A percentile compares a stretch with the other conserved stretches of the same genome.
phyloP scores from a whole-genome alignment of 2,329 filamentous ascomycete genomes.

The Fusarium piperis region DNA sequence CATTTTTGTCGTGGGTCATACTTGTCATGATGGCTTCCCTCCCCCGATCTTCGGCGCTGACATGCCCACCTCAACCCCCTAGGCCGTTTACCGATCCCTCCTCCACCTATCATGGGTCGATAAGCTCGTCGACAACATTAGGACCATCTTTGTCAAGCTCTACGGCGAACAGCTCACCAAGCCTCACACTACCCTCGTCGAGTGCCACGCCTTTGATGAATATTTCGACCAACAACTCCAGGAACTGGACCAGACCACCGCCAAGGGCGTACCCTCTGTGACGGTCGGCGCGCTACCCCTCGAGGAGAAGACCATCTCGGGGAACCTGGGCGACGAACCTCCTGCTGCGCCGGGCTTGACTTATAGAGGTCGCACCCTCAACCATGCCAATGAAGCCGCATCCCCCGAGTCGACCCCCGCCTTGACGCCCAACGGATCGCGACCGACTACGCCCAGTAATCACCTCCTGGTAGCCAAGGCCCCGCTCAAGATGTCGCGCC shows the following conservation, averaged over 20 bases:
- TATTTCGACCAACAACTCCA: conserved; percentile 95
- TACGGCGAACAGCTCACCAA: conserved; percentile 90
- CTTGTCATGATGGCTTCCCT: conserved; percentile 30
- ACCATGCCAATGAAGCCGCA: conserved; percentile 49
- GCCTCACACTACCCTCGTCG: conserved; percentile 78
- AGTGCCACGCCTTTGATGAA: conserved; percentile 83
- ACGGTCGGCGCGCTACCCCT: conserved; percentile 43
- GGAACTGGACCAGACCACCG: conserved; percentile 74
- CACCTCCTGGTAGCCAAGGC: conserved; percentile 77
- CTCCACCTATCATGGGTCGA: conserved; percentile 97
- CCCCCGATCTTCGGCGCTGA: conserved; percentile 36
- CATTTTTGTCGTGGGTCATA: conserved; percentile 82
- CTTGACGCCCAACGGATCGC: conserved; percentile 77
- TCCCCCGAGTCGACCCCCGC: conserved; percentile 77
- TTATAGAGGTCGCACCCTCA: conserved; percentile 51
- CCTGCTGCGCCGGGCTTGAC: conserved; percentile 51
- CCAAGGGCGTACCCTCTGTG: conserved; percentile 41
- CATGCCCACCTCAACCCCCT: conserved; percentile 25
- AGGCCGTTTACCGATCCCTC: conserved; percentile 97
- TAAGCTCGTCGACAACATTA: conserved; percentile 94
- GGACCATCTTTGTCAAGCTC: conserved; percentile 87
- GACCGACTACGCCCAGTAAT: conserved; percentile 77
- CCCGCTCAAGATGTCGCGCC: conserved; percentile 81
- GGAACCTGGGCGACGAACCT: conserved; percentile 36
- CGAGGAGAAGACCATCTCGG: conserved; percentile 49